Evolutionary conservation across 2,329 filamentous ascomycete species (phyloP).

Genomic region (Paecilomyces dactylethromorphus): DNA sequence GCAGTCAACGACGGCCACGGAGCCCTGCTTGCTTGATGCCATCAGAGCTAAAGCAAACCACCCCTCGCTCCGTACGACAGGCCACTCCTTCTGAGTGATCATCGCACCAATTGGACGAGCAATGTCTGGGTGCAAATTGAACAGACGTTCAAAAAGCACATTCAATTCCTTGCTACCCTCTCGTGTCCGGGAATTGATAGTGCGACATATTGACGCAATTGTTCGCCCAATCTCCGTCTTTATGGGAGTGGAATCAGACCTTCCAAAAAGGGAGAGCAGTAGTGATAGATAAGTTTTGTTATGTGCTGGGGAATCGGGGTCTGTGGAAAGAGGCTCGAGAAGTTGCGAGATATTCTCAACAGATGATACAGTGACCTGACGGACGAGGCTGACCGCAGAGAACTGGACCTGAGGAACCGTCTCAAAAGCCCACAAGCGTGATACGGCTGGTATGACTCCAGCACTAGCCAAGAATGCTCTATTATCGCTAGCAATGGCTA

Average conservation of each 20-base stretch:
- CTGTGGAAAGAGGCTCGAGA: conserved; percentile 23
- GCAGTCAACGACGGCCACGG: conserved; percentile 25
- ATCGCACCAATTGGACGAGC: conserved; percentile 37
- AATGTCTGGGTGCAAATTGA: conserved; percentile 28
- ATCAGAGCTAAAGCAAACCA: conserved; percentile 45
- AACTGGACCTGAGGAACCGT: conserved; percentile 40
- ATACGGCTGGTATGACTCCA: conserved; percentile 32
- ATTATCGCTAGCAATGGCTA: conserved; percentile 40
- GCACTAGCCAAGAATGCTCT: conserved; percentile 30
- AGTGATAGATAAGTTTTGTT: conserved; percentile 33
- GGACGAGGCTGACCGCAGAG: conserved; percentile 33
- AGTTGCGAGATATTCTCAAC: conserved; percentile 31
- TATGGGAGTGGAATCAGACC: conserved; percentile 38
- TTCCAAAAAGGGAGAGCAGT: conserved; percentile 34
- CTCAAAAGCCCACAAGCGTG: conserved; percentile 34
- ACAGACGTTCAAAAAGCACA: conserved; percentile 25
- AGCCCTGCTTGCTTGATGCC: conserved; percentile 28
- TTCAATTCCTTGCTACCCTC: conserved; percentile 15
- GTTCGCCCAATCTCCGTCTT: conserved; percentile 43
- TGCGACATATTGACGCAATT: conserved; percentile 39
- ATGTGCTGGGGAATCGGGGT: conserved; percentile 20
- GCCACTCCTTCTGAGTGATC: conserved; percentile 41
- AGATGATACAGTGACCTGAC: conserved; percentile 32
- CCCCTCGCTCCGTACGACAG: conserved; percentile 42
- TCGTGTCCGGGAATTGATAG: conserved; percentile 22